Evolutionary conservation across 495 filamentous ascomycete genomes (phyloP), one percentile per base, ranked within the genome.

Genomic region (Apodospora peruviana): DNA sequence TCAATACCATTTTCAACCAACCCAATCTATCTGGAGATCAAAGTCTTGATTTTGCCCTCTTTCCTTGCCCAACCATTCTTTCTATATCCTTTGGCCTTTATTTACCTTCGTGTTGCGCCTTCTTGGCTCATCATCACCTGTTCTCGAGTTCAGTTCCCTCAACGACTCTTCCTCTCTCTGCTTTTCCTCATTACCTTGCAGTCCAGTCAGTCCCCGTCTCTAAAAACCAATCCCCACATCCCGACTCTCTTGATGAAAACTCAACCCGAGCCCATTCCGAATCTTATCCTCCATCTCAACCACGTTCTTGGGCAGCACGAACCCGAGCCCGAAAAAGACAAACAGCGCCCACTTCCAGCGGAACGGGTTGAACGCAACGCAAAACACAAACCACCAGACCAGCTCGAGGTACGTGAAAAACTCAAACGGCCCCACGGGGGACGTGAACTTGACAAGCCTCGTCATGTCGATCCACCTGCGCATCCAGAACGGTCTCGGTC

Each of bases 351-450:
- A 85, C 66, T 85, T 85, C 88, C 88, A 95, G 40, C 87, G 74
- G 65, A 93, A 93, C 0, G 89, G 89, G 58, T 91, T 93, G 57
- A 93, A 76, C 2, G 77, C 69, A 35, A 91, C 76, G 39, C 81
- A 82, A 59, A 91, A 93, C 0, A 81, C 66, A 56, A 90, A 91
- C 88, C 88, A 95, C 71, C 87, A 93, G 10, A 88, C 57, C 42
- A 95, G 68, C 62, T 95, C 88, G 1, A 82, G 73, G 56, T 95
- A 93, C 0, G 89, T 93, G 62, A 93, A 91, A 71, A 95, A 91
- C 56, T 91, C 86, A 58, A 91, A 90, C 0, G 86, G 84, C 2
- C 76, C 78, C 0, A 82, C 84, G 0, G 88, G 87, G 0, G 84
- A 78, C 18, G 75, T 67, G 4, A 56, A 55, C 67, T 95, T 95